A percentile compares a stretch with the other conserved stretches of the same genome.
Conservation (phyloP, 345 rosid genomes). For the Noccaea bulbosa region DNA sequence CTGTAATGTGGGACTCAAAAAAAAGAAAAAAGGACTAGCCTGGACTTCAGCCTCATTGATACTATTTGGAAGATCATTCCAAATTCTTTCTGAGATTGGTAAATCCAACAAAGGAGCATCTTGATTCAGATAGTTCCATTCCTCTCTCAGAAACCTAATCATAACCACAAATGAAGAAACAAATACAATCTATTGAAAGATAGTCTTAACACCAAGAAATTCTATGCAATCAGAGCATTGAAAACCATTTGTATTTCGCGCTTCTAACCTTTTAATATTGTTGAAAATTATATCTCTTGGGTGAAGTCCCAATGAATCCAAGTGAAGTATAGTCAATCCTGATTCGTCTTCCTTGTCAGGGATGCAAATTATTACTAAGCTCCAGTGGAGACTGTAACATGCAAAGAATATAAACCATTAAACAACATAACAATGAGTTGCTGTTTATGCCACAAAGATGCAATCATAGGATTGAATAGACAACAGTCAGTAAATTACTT, state of each 20-base stretch:
- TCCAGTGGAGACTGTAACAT: constrained; percentile 82
- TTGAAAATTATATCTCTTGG: constrained; percentile 54
- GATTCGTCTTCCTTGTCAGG: constrained; percentile 80
- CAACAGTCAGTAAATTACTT: constrained; percentile 40
- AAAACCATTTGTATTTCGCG: constrained; percentile 11
- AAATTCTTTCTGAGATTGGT: constrained; percentile 63
- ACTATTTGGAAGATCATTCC: constrained; percentile 63
- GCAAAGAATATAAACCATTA: neutral
- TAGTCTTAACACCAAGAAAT: constrained; percentile 3
- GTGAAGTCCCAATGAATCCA: constrained; percentile 86
- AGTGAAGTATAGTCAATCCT: constrained; percentile 80
- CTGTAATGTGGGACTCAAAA: neutral
- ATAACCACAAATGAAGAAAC: constrained; percentile 9
- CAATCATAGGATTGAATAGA: constrained; percentile 15
- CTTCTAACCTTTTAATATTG: constrained; percentile 70
- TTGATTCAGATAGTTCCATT: constrained; percentile 75
- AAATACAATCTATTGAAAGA: neutral
- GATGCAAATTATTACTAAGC: constrained; percentile 88
- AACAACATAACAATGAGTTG: neutral
- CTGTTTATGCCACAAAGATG: constrained; percentile 11
- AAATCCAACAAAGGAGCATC: constrained; percentile 56
- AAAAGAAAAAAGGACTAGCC: constrained; percentile 43
- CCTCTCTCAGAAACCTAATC: constrained; percentile 68
- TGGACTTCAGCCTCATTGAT: constrained; percentile 57
- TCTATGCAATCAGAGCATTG: constrained; percentile 3